These are phyloP conservation scores for Pilaira anomala DNA, from an alignment of 192 early-diverging fungal species.

Conservation along the genomic window DNA sequence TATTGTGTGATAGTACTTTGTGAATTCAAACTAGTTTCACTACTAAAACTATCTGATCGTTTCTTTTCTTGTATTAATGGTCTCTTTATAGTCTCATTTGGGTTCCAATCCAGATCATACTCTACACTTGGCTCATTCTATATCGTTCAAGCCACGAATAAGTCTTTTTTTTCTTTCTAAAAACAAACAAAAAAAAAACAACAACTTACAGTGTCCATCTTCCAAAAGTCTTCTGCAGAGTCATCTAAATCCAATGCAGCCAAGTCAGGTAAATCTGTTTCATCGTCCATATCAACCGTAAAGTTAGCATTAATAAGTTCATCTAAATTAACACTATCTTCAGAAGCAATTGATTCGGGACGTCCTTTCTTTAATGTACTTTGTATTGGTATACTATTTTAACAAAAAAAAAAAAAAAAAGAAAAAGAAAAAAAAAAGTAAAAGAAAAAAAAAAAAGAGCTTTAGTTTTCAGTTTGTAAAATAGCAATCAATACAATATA, in stretches of 20 bases:
- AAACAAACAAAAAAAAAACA: no score
- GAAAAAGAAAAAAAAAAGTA: not conserved
- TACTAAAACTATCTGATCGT: constrained; percentile 30
- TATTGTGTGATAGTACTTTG: constrained; percentile 28
- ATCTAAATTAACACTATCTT: constrained; percentile 35
- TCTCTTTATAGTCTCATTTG: not conserved
- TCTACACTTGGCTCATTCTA: not conserved
- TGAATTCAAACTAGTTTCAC: constrained; percentile 28
- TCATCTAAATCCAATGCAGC: constrained; percentile 33
- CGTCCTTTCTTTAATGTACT: constrained; percentile 5
- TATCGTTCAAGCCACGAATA: not conserved
- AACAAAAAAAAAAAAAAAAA: not conserved
- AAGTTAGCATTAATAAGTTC: constrained; percentile 34
- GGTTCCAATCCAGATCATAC: constrained; percentile 14
- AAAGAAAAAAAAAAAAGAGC: not conserved
- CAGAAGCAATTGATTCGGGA: constrained; percentile 28
- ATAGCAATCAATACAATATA: not conserved
- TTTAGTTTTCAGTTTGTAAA: not conserved
- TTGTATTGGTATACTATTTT: constrained; percentile 22
- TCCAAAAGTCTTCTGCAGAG: constrained; percentile 33
- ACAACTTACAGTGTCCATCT: constrained; percentile 16
- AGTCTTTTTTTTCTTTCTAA: not conserved
- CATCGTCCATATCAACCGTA: constrained; percentile 31
- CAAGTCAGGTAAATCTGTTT: constrained; percentile 25
- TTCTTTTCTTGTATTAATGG: not conserved